Conservation (phyloP, 2,329 filamentous ascomycete species). For the Blumeria graminis region DNA sequence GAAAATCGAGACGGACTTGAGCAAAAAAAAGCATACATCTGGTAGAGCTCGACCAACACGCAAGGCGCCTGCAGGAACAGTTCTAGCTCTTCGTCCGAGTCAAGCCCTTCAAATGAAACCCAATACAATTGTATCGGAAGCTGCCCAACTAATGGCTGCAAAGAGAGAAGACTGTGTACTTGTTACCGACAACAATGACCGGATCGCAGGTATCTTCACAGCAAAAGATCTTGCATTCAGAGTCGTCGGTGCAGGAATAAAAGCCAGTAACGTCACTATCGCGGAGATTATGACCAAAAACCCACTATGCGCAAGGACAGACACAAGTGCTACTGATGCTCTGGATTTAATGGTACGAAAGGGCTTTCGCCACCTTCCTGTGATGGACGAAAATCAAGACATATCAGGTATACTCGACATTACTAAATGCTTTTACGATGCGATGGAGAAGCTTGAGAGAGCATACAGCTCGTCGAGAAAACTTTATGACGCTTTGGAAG, state of each 20-base stretch:
- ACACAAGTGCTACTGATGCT: conserved; percentile 93
- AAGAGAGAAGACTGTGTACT: conserved; percentile 96
- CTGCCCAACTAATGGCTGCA: conserved; percentile 93
- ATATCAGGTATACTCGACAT: conserved; percentile 96
- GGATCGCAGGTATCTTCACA: conserved; percentile 96
- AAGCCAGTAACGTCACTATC: conserved; percentile 75
- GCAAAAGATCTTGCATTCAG: conserved; percentile 96
- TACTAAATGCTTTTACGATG: conserved; percentile 98
- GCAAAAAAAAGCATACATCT: conserved; percentile 77
- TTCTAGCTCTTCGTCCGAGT: conserved; percentile 84
- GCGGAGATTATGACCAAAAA: conserved; percentile 99
- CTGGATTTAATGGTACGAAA: conserved; percentile 96
- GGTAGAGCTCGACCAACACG: conserved; percentile 60
- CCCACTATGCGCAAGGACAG: conserved; percentile 84
- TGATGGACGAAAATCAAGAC: conserved; percentile 99
- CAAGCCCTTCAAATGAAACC: conserved; percentile 96
- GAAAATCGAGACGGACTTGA: conserved; percentile 93
- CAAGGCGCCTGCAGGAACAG: conserved; percentile 88
- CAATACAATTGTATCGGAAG: conserved; percentile 76
- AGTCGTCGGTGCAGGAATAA: conserved; percentile 74
- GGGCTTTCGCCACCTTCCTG: conserved; percentile 87
- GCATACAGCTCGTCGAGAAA: conserved; percentile 96
- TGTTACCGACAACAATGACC: conserved; percentile 91
- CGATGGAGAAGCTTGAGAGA: conserved; percentile 97
- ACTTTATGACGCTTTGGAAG: conserved; percentile 89